Evolutionary conservation across 768 basidiomycete species (phyloP).

Genomic region (Russula sp.): DNA sequence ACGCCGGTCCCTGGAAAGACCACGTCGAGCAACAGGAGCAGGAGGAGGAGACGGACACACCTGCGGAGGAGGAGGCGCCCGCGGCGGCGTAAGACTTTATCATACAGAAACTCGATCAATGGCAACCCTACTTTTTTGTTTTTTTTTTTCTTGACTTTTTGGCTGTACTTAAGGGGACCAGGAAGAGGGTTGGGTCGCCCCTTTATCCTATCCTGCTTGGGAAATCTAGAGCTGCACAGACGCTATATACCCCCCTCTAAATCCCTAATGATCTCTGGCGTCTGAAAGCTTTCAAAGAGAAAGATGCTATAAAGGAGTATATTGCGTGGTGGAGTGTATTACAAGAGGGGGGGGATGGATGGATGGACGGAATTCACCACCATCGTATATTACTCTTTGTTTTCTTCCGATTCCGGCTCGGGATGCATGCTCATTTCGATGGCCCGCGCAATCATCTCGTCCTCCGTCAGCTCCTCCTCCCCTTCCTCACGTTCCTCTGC

Average conservation of each 20-base stretch:
- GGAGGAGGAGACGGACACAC: not conserved
- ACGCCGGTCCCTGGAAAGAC: slow-evolving; percentile 86
- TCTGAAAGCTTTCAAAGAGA: not conserved
- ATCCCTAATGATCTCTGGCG: not conserved
- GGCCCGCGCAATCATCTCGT: slow-evolving; percentile 83
- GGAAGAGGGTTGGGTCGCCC: not conserved
- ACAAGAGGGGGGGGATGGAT: too few species aligned
- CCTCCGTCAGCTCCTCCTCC: slow-evolving; percentile 70
- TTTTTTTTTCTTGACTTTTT: not conserved
- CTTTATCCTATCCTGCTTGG: not conserved
- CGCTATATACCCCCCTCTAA: not conserved
- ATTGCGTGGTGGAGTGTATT: not conserved
- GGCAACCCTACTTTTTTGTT: not conserved
- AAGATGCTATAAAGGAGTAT: not conserved
- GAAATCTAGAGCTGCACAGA: slow-evolving; percentile 4
- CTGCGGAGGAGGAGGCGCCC: not conserved
- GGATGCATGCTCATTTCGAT: slow-evolving; percentile 88
- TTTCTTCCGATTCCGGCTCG: slow-evolving; percentile 44
- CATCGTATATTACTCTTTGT: slow-evolving; percentile 34
- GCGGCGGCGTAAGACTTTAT: not conserved
- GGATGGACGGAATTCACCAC: too few species aligned
- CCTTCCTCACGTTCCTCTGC: slow-evolving; percentile 39
- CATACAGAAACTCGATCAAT: slow-evolving; percentile 2
- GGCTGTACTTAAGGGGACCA: not conserved
- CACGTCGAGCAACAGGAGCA: not conserved